Base-by-base conservation (phyloP, 2,329 filamentous ascomycete species). In the Colletotrichum falcatum region DNA sequence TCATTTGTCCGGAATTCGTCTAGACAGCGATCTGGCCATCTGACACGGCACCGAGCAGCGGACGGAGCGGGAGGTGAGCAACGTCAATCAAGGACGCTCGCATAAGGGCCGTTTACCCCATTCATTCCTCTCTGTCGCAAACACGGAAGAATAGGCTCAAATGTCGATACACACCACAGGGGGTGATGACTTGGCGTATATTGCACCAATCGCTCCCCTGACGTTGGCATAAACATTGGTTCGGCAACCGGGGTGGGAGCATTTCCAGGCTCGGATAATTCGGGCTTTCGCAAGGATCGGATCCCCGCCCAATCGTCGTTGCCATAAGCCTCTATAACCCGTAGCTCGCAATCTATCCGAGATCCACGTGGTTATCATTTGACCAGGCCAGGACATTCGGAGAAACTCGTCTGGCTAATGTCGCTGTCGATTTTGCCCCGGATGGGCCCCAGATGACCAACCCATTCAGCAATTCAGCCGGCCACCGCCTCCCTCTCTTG, bases 341-440 rank as follows among this genome's bases (percentile, higher is more conserved):
- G 20, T 16, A 26, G 20, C 30, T 23, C 30, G 44, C 68, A 71
- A 68, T 70, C 44, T 71, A 71, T 68, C 54, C 23, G 58, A 59
- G 23, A 28, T 44, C 30, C 39, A 30, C 42, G 14, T 35, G 23
- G 23, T 28, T 14, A 9, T 11, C 48, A 5, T 49, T 18, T n/a
- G 20, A 44, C 44, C 44, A 46, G 8, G 44, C n/a, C 44, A 20
- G 48, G 26, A 7, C 48, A 26, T 58, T 26, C 23, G 48, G 39
- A 48, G 16, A 23, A 35, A 48, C 20, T 16, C 14, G n/a, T 46
- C 30, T 39, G 61, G 37, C 46, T 68, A 68, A 68, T 54, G 23
- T 48, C 58, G 48, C 28, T 42, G 16, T 39, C 44, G 5, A 2
- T 44, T 30, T 23, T 30, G 37, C 18, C 28, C 64, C 64, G 51